Conservation (phyloP, 2,329 filamentous ascomycete genomes). For the Colletotrichum shisoi region DNA sequence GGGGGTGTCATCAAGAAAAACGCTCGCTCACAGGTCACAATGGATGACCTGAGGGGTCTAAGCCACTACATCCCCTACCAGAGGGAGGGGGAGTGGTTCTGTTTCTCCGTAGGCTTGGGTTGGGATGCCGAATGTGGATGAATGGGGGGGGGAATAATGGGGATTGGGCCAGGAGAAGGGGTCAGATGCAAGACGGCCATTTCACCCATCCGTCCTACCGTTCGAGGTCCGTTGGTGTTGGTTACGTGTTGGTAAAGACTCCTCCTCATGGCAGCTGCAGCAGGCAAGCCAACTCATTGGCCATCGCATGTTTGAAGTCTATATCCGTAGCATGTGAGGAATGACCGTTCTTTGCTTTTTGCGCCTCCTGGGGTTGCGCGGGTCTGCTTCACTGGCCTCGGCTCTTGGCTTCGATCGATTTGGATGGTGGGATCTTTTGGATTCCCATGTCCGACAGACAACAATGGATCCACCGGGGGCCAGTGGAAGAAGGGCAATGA, state of each 20-base stretch:
- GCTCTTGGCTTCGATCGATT: not conserved
- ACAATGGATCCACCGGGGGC: constrained; percentile 3
- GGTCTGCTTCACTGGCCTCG: not conserved
- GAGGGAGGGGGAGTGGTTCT: not conserved
- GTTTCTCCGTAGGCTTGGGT: constrained; percentile 19
- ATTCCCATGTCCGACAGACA: constrained; percentile 25
- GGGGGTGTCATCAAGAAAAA: constrained; percentile 12
- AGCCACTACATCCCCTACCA: not conserved
- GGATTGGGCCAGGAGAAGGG: constrained; percentile 18
- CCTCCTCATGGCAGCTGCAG: not conserved
- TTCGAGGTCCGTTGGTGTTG: not conserved
- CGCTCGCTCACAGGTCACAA: not conserved
- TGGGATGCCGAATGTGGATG: constrained; percentile 33
- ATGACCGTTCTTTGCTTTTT: not conserved
- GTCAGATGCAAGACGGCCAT: not conserved
- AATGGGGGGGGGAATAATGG: constrained; percentile 20
- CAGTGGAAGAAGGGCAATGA: not conserved
- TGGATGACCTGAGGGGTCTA: not conserved
- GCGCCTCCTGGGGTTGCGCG: too few species aligned
- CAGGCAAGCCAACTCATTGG: not conserved
- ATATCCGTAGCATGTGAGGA: constrained; percentile 15
- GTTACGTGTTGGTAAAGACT: constrained; percentile 1
- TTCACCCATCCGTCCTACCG: constrained; percentile 1
- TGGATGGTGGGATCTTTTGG: constrained; percentile 25
- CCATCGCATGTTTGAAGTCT: not conserved